Evolutionary conservation across 2,329 filamentous ascomycete genomes (phyloP).

Genomic region (Trichoderma sp.): DNA sequence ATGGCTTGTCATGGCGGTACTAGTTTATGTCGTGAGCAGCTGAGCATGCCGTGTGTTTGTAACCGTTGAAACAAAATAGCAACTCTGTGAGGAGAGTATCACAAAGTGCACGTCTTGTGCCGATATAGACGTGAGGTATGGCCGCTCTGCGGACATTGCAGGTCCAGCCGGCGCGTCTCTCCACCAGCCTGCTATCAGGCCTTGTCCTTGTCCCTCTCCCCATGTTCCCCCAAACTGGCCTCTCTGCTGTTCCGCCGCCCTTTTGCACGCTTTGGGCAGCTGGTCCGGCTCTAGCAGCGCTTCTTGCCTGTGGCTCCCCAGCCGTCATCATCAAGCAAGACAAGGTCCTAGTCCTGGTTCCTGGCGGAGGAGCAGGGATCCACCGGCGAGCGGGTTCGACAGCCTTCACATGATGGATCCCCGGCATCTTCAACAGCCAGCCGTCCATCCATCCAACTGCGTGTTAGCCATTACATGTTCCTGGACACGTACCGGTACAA

Average conservation of each 20-base stretch:
- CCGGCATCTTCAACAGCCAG: constrained; percentile 1
- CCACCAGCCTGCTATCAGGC: not conserved
- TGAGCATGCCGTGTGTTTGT: too few relatives aligned
- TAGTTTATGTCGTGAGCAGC: too few relatives aligned
- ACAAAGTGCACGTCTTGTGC: too few relatives aligned
- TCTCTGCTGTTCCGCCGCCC: constrained; percentile 7
- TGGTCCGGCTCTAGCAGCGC: constrained; percentile 26
- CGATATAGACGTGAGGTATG: not conserved
- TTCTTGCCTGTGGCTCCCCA: constrained; percentile 4
- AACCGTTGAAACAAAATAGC: too few relatives aligned
- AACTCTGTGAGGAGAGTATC: too few relatives aligned
- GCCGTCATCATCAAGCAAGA: constrained; percentile 9
- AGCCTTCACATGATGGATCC: constrained; percentile 19
- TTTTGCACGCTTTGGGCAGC: constrained; percentile 27
- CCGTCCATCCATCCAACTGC: not conserved
- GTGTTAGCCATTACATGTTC: not conserved
- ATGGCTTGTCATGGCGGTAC: too few relatives aligned
- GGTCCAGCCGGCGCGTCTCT: constrained; percentile 10
- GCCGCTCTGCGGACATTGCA: constrained; percentile 18
- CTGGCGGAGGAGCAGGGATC: constrained; percentile 21
- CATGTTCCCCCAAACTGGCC: constrained; percentile 14
- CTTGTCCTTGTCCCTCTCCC: constrained; percentile 3
- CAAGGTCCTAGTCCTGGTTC: not conserved
- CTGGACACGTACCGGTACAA: not conserved
- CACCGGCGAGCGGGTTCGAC: constrained; percentile 7